Conservation (phyloP, 2,329 filamentous ascomycete species). For the Fusarium subtropicale region DNA sequence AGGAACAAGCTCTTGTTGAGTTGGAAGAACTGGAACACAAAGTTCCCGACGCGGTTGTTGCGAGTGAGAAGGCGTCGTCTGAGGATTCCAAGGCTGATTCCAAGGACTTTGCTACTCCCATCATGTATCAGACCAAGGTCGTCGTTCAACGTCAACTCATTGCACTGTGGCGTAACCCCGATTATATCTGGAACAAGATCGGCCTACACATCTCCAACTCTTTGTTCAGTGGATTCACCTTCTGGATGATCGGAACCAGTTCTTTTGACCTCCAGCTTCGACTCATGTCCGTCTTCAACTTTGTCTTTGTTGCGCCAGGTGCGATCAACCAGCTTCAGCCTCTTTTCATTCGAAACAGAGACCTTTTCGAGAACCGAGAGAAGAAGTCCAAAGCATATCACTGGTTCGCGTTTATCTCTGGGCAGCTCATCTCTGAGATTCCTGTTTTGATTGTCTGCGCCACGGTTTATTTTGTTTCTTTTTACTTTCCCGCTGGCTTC, state of each 20-base stretch:
- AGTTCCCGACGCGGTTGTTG: not conserved
- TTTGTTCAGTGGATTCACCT: conserved; percentile 71
- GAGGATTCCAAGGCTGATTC: not conserved
- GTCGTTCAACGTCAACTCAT: not conserved
- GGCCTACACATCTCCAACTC: conserved; percentile 64
- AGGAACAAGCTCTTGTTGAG: conserved; percentile 62
- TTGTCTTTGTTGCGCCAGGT: conserved; percentile 70
- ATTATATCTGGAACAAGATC: conserved; percentile 75
- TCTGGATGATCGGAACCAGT: conserved; percentile 67
- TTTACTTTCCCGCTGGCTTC: conserved; percentile 69
- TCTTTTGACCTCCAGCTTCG: conserved; percentile 64
- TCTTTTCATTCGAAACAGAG: conserved; percentile 59
- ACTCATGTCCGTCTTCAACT: conserved; percentile 72
- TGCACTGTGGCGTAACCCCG: conserved; percentile 68
- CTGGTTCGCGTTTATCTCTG: conserved; percentile 69
- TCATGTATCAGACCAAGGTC: not conserved
- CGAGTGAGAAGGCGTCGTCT: not conserved
- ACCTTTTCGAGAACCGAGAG: conserved; percentile 62
- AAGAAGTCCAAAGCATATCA: conserved; percentile 66
- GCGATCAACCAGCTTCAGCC: conserved; percentile 62
- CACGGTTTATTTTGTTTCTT: conserved; percentile 63
- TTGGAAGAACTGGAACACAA: not conserved
- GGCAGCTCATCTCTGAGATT: conserved; percentile 60
- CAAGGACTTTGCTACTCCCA: not conserved
- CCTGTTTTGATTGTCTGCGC: conserved; percentile 59